Evolutionary conservation across 257 asterid species (phyloP), one percentile per base, ranked within the genome.

Genomic region (Nicotiana otophora): DNA sequence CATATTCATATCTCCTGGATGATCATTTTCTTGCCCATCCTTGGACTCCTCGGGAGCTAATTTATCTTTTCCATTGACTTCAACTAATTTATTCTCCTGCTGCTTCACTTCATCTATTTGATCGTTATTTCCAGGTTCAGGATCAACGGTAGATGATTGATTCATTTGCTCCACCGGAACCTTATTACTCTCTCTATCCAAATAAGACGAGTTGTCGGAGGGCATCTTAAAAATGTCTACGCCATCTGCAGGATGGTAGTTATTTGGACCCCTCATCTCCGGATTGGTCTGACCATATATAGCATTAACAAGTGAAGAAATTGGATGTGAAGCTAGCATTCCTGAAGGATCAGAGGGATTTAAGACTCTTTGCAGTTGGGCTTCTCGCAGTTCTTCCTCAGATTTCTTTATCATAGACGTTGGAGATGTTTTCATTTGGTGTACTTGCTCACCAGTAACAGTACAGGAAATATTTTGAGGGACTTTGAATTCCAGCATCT

Each of bases 11-110:
- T 82, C 81, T 84, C 88, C 91, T 55, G 90, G 66, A 28, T 63
- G 83, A 84, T 83, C 83, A 84, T 89, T 83, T 80, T 89, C 89
- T 88, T 83, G 83, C 81, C 62, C 85, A 70, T 78, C 88, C 83
- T 85, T 85, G 78, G 58, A 86, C 82, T 88, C 87, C 82, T 84
- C 89, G 39, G 81, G 78, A 61, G 26, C 63, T 39, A 82, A 23
- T 67, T 26, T 55, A 60, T 54, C 51, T 62, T 80, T 87, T 72
- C 69, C 90, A 77, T 84, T 83, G 26, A 61, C 81, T 88, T 89
- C 92, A 30, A 77, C 80, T 26, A 77, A 83, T 63, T 30, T 80
- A 77, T 83, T 74, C 72, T 84, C 84, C 74, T 80, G 80, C 33
- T 68, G 84, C 87, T 86, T 84, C 85, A 77, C 87, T 28, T 83